phyloP scores from a whole-genome alignment of 306 rosid species.

The Pachyrhizus erosus region DNA sequence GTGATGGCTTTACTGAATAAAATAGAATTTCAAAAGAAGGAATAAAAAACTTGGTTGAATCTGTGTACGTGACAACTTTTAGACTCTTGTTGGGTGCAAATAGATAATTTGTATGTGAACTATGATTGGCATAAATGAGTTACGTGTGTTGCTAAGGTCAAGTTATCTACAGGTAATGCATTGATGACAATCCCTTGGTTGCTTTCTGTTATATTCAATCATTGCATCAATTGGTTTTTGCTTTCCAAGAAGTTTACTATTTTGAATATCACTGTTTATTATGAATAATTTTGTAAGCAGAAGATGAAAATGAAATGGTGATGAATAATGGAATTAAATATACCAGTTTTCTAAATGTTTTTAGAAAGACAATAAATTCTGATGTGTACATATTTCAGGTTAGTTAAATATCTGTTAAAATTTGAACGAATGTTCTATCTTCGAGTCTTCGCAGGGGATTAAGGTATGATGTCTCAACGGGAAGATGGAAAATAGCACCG shows the following conservation, averaged over 20 bases:
- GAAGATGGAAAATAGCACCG: background rate
- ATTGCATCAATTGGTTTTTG: background rate
- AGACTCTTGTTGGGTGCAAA: background rate
- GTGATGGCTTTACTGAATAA: conserved; percentile 23
- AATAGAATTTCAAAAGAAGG: conserved; percentile 8
- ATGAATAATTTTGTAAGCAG: conserved; percentile 11
- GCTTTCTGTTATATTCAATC: background rate
- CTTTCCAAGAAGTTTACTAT: background rate
- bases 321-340: background rate
- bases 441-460: conserved; percentile 32
- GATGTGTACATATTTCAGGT: background rate
- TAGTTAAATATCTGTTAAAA: conserved; percentile 8
- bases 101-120: background rate
- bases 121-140: background rate
- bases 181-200: background rate
- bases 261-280: background rate
- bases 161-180: too few relatives aligned
- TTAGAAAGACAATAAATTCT: background rate
- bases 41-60: background rate
- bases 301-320: background rate
- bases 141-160: background rate
- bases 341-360: background rate
- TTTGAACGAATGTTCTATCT: background rate
- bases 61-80: background rate
- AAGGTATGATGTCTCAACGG: background rate